Percentiles rank a stretch among this genome's conserved stretches.
These are phyloP conservation scores for Alternaria brassicae DNA, from an alignment of 2,329 filamentous ascomycete genomes.

Conservation along the genomic window DNA sequence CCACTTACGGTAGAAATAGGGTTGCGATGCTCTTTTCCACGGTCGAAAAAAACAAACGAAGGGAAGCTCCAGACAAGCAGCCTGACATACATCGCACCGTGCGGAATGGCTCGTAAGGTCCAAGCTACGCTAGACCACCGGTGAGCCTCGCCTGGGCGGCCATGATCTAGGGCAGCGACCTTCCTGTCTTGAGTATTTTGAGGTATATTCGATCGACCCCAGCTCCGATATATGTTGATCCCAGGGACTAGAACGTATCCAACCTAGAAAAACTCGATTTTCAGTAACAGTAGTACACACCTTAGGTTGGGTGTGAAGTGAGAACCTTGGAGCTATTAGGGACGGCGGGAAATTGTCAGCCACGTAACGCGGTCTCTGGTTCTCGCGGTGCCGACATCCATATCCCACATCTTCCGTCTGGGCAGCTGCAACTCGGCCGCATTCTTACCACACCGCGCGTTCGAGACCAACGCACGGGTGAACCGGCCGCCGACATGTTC, in stretches of 20 bases:
- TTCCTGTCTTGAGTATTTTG: not conserved
- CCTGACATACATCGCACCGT: not conserved
- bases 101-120: not conserved
- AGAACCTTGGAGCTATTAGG: not conserved
- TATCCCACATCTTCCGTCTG: constrained; percentile 4
- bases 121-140: not conserved
- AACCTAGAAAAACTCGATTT: too few species aligned
- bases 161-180: not conserved
- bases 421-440: constrained; percentile 1
- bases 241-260: not conserved
- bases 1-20: too few species aligned
- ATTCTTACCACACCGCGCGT: constrained; percentile 1
- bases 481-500: not conserved
- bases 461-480: not conserved
- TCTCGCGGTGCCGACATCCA: not conserved
- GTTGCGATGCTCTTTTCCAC: too few species aligned
- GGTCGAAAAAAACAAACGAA: not conserved
- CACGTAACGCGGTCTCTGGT: not conserved
- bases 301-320: not conserved
- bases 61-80: not conserved
- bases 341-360: not conserved
- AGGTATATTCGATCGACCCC: not conserved
- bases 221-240: not conserved
- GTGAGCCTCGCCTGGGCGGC: not conserved
- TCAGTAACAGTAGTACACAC: too few species aligned